Conservation (phyloP, 371 early-diverging fungal species). For the Circinella umbellata region DNA sequence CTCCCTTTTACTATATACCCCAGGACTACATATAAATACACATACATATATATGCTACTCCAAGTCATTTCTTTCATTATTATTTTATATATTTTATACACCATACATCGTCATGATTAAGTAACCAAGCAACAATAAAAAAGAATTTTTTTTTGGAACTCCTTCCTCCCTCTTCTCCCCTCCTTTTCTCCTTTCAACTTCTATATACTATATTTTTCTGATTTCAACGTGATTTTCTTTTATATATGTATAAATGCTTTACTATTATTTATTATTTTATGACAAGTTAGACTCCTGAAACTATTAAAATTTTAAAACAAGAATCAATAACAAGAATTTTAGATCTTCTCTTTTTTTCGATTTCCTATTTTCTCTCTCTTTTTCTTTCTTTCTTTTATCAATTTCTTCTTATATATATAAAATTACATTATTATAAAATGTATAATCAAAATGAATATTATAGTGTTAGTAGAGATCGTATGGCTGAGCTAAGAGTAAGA, state of each 20-base stretch:
- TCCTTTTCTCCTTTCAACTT: neutral
- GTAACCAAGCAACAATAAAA: neutral
- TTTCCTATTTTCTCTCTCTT: neutral
- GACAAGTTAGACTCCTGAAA: neutral
- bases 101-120: too few relatives aligned
- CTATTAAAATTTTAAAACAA: neutral
- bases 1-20: too few relatives aligned
- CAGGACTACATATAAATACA: neutral
- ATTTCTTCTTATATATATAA: neutral
- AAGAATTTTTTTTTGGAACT: neutral
- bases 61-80: too few relatives aligned
- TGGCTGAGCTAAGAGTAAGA: constrained; percentile 26
- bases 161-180: neutral
- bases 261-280: neutral
- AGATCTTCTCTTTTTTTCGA: neutral
- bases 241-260: too few relatives aligned
- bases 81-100: too few relatives aligned
- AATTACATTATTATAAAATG: neutral
- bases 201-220: neutral
- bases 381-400: neutral
- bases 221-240: neutral
- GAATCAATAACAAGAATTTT: too few relatives aligned
- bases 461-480: constrained; percentile 27
- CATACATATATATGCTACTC: neutral
- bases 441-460: constrained; percentile 13